Evolutionary conservation across 495 filamentous ascomycete species (phyloP).

Genomic region (Daldinia loculata): DNA sequence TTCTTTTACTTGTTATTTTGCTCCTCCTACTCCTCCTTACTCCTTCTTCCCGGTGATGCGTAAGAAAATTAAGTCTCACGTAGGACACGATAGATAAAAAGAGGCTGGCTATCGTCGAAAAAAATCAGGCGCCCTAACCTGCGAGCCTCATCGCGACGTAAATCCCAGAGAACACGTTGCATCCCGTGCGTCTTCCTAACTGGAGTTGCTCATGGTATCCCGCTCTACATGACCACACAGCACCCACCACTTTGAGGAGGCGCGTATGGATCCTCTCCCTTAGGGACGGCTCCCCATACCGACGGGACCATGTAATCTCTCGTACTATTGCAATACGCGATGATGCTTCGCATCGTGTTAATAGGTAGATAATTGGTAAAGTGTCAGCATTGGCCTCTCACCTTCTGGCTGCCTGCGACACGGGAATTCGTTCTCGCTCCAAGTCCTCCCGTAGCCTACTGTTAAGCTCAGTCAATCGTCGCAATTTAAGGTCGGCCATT

Average conservation of each 20-base stretch:
- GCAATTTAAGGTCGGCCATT: constrained; percentile 97
- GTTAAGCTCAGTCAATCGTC: constrained; percentile 95
- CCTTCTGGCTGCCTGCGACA: constrained; percentile 93
- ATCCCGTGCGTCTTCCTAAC: constrained; percentile 12
- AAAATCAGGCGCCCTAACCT: constrained; percentile 36
- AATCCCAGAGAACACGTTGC: constrained; percentile 29
- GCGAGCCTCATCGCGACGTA: constrained; percentile 36
- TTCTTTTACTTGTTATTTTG: not conserved
- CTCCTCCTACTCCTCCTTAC: not conserved
- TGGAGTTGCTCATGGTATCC: constrained; percentile 25
- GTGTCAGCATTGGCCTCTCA: constrained; percentile 51
- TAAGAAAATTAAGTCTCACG: constrained; percentile 15
- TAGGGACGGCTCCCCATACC: constrained; percentile 93
- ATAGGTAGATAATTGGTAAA: not conserved
- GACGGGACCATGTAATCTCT: constrained; percentile 99
- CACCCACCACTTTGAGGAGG: constrained; percentile 89
- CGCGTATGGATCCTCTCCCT: constrained; percentile 94
- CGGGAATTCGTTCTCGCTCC: constrained; percentile 91
- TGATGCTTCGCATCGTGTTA: constrained; percentile 69
- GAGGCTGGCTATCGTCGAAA: constrained; percentile 26
- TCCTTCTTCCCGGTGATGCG: constrained; percentile 22
- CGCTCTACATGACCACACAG: constrained; percentile 87
- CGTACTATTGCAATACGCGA: constrained; percentile 94
- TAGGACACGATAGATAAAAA: constrained; percentile 19
- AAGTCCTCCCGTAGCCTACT: constrained; percentile 92